Percentiles rank a stretch among this genome's conserved stretches.
These are phyloP conservation scores for Cercophora sp. DNA, from an alignment of 495 filamentous ascomycete species.

Conservation along the genomic window DNA sequence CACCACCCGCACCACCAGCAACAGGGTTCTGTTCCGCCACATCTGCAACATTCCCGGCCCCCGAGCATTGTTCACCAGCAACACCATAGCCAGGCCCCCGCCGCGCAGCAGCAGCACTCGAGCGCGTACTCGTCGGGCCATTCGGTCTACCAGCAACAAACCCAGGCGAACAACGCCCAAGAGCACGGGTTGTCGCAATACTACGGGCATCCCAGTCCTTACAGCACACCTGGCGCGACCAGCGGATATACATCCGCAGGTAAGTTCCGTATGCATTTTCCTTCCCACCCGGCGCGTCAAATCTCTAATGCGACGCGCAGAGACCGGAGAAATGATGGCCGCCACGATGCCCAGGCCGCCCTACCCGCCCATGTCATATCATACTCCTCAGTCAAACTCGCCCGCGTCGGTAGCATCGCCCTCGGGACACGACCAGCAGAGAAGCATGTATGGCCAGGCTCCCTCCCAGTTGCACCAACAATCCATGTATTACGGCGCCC, in stretches of 20 bases:
- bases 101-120: conserved; percentile 47
- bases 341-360: conserved; percentile 77
- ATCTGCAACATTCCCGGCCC: conserved; percentile 60
- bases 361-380: conserved; percentile 86
- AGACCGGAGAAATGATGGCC: conserved; percentile 90
- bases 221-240: conserved; percentile 66
- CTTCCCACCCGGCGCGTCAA: conserved; percentile 4
- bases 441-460: conserved; percentile 78
- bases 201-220: conserved; percentile 68
- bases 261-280: conserved; percentile 45
- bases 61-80: conserved; percentile 63
- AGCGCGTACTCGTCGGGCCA: conserved; percentile 58
- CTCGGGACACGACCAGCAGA: conserved; percentile 82
- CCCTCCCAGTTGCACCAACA: conserved; percentile 75
- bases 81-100: conserved; percentile 51
- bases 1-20: conserved; percentile 58
- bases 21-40: conserved; percentile 52
- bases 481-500: conserved; percentile 61
- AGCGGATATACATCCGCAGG: conserved; percentile 75
- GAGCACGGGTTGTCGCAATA: conserved; percentile 64
- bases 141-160: conserved; percentile 48
- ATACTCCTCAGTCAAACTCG: conserved; percentile 93
- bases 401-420: conserved; percentile 93
- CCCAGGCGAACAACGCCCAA: conserved; percentile 47
- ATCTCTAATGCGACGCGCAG: conserved; percentile 46